Base-by-base conservation (phyloP, 192 early-diverging fungal species). In the Obelidium mucronatum region DNA sequence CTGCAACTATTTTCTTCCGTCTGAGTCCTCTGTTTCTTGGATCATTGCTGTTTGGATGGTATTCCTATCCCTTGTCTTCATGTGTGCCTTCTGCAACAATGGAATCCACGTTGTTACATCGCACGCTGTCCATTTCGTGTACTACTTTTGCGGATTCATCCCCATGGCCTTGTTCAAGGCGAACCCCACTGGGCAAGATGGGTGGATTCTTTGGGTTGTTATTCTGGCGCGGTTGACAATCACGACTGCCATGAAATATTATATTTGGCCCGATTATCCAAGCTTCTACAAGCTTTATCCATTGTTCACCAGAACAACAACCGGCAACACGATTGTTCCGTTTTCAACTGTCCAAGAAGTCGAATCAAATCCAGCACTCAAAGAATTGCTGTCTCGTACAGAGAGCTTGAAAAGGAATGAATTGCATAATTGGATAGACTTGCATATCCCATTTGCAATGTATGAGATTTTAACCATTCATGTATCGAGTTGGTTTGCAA, bases 41-140 rank as follows among this genome's bases (percentile, higher is more conserved):
- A 59, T 59, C 33, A 28, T 28, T 28, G 15, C 58, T 2, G 0
- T 59, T 1, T 59, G 33, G 24, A 3, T 59, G 26, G 15, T 28
- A 2, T 59, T 59, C 15, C 11, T 28, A 59, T 59, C 58, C 3
- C 15, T 59, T 13, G 24, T 59, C 11, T 59, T 59, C 58, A 59
- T 59, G 58, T 59, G 58, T 28, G 58, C 58, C 13, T 59, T 59
- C 15, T 59, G 58, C 58, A 59, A 24, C 19, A 59, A 59, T 28
- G 58, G 58, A 11, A 28, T 59, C 1, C 58, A 59, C 33, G 33
- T 59, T 24, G 58, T 28, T 2, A 59, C 58, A 59, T 59, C 58
- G 19, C 58, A 59, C 15, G 19, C 58, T 1, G 58, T 59, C 33
- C 58, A 59, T 28, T 15, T 15, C 19, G 3, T 59, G 1, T 59